Percentiles rank a stretch among this genome's conserved stretches.
Conservation (phyloP, 495 filamentous ascomycete genomes). For the Hypoxylon lienhwacheense region DNA sequence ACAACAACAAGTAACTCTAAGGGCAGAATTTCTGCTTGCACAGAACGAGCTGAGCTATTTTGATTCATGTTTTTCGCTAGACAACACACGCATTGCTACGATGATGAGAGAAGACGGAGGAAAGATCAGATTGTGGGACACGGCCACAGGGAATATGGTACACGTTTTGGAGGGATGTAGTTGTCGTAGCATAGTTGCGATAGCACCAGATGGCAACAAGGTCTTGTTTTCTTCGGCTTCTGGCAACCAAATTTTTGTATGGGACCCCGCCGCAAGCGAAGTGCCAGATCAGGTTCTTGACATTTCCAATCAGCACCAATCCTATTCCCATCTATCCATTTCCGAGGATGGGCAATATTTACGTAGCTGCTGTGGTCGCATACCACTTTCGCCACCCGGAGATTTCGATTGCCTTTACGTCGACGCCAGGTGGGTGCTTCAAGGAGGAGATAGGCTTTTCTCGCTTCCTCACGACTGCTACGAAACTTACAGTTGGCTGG, state of each 20-base stretch:
- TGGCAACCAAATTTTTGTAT: not conserved
- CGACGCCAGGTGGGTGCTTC: slow-evolving; percentile 1
- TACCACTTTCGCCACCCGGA: not conserved
- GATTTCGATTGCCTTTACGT: slow-evolving; percentile 8
- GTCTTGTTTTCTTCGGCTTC: not conserved
- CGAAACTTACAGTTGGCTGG: not conserved
- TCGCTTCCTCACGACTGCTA: not conserved
- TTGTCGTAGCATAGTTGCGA: not conserved
- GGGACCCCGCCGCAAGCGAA: not conserved
- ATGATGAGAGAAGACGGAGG: not conserved
- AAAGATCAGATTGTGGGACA: not conserved
- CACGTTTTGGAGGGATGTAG: not conserved
- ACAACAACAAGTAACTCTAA: not conserved
- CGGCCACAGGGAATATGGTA: not conserved
- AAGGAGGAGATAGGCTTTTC: slow-evolving; percentile 10
- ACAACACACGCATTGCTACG: not conserved
- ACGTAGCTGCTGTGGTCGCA: not conserved
- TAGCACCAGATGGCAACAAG: not conserved
- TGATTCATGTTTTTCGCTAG: not conserved
- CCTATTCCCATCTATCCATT: not conserved
- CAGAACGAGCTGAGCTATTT: not conserved
- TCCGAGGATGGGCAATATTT: slow-evolving; percentile 1
- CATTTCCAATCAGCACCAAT: not conserved
- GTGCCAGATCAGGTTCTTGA: not conserved
- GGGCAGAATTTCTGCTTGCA: too few relatives aligned